phyloP scores from a whole-genome alignment of 2,329 filamentous ascomycete species.

The Plectosphaerella cucumerina region DNA sequence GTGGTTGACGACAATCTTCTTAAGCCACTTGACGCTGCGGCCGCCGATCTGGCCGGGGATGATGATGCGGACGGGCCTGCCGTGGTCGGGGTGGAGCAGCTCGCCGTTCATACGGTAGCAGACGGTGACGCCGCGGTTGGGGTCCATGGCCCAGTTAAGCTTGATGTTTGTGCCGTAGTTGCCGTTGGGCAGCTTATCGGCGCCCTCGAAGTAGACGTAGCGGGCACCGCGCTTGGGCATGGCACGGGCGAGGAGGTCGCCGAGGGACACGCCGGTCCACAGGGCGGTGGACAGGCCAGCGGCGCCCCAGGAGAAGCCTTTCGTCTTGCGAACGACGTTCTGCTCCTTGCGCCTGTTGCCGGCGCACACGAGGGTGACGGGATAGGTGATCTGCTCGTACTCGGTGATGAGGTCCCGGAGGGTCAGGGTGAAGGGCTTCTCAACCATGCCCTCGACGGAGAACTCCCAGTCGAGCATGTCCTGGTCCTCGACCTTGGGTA shows the following conservation, averaged over 20 bases:
- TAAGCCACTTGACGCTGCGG: conserved; percentile 90
- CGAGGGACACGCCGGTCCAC: conserved; percentile 78
- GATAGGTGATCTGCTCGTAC: conserved; percentile 79
- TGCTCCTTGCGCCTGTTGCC: conserved; percentile 92
- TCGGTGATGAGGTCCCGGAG: conserved; percentile 68
- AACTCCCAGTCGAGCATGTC: conserved; percentile 78
- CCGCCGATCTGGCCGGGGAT: conserved; percentile 91
- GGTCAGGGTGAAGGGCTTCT: conserved; percentile 68
- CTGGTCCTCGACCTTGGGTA: conserved; percentile 69
- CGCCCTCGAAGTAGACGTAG: conserved; percentile 89
- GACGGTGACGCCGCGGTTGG: conserved; percentile 78
- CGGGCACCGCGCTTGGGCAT: conserved; percentile 65
- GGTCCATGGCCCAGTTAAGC: conserved; percentile 82
- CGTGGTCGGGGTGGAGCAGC: conserved; percentile 75
- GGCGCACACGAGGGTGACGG: conserved; percentile 85
- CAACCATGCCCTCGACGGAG: conserved; percentile 77
- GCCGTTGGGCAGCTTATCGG: conserved; percentile 83
- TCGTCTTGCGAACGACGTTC: conserved; percentile 83
- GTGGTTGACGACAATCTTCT: conserved; percentile 71
- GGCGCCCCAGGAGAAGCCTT: conserved; percentile 91
- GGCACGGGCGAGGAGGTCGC: conserved; percentile 65
- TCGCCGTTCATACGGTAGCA: conserved; percentile 91
- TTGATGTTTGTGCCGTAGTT: conserved; percentile 86
- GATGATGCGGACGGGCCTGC: conserved; percentile 75
- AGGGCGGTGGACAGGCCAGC: conserved; percentile 83